Evolutionary conservation across 202 grass and related monocot species (phyloP), one percentile per base, ranked within the genome.

Genomic region (Tripidium arundinaceum): DNA sequence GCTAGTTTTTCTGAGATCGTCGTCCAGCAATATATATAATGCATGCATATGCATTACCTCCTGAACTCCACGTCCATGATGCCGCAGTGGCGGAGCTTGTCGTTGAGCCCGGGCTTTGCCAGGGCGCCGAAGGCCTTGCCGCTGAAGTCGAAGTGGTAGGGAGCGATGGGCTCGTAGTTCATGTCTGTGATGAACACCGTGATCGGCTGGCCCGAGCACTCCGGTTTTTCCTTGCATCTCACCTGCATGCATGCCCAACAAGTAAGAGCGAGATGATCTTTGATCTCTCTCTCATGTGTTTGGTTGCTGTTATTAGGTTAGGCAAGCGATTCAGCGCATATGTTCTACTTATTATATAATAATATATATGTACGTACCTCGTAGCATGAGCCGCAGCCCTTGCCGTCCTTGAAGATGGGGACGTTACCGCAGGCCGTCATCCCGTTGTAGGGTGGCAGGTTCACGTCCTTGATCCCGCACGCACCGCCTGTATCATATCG

Each of bases 101-200:
- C 85, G n/a, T 62, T 81, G 21, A 58, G 47, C 0, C 91, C 89
- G 7, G 87, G 68, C 57, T 14, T 10, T 4, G 85, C 85, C 84
- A 97, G 64, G 63, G 81, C 22, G 13, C 94, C 94, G 58, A 97
- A 97, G 8, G 91, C 88, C 46, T 57, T 86, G 54, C 94, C 94
- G 45, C 86, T 80, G 68, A 97, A 83, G 89, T 97, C 94, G 74
- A 97, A 83, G 82, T 97, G 94, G 87, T 85, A 93, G 9, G 89
- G 36, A 36, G 84, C 39, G 55, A 89, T 86, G 24, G 77, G 89
- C 38, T 92, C 89, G 74, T 89, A 87, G 83, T 93, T 94, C 83
- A 83, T 90, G 79, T 97, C 87, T 8, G 91, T 97, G 85, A 97
- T 87, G 71, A 86, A 84, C 36, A 97, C 70, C 2, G 57, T 42